Conservation (phyloP, 371 early-diverging fungal species). For the Rhizopus delemar region DNA sequence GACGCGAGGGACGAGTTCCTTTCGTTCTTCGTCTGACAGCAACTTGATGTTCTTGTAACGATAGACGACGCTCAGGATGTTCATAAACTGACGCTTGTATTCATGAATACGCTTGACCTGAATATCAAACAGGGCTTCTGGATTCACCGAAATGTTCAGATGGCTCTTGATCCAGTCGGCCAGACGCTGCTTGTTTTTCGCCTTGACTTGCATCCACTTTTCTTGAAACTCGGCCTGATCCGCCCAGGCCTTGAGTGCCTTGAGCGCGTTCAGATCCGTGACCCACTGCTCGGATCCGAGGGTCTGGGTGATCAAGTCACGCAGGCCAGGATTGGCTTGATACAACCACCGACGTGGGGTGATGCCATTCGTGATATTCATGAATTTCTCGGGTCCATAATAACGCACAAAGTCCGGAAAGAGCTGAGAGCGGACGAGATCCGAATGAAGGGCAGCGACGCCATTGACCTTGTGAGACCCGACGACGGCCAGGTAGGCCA, state of each 20-base stretch:
- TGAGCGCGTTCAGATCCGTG: constrained; percentile 63
- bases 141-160: constrained; percentile 67
- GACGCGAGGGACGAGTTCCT: constrained; percentile 73
- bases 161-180: constrained; percentile 74
- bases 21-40: constrained; percentile 64
- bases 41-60: constrained; percentile 80
- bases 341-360: constrained; percentile 92
- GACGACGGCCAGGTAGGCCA: constrained; percentile 73
- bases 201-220: constrained; percentile 86
- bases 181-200: constrained; percentile 82
- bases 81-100: constrained; percentile 97
- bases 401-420: constrained; percentile 84
- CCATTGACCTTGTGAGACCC: constrained; percentile 93
- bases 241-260: constrained; percentile 58
- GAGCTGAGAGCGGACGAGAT: constrained; percentile 79
- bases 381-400: constrained; percentile 82
- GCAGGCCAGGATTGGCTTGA: constrained; percentile 87
- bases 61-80: constrained; percentile 88
- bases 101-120: constrained; percentile 96
- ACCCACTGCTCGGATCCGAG: constrained; percentile 75
- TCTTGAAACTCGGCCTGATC: constrained; percentile 71
- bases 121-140: constrained; percentile 90
- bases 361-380: constrained; percentile 93
- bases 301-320: constrained; percentile 73
- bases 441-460: constrained; percentile 90